Evolutionary conservation across 1,284 basidiomycete genomes (phyloP).

Genomic region (Takashimella koratensis): DNA sequence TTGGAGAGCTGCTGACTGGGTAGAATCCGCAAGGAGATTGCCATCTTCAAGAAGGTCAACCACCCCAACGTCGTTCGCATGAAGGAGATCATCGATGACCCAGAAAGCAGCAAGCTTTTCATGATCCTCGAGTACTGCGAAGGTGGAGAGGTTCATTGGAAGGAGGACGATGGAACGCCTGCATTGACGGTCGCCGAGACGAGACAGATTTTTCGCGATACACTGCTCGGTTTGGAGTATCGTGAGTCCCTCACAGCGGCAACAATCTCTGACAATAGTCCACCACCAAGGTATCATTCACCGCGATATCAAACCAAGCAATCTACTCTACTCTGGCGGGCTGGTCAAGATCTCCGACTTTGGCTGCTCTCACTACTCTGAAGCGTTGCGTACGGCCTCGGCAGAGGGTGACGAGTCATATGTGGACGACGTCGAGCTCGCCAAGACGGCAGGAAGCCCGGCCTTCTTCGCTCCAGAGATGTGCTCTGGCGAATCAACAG

Average conservation of each 20-base stretch:
- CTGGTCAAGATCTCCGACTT: conserved; percentile 98
- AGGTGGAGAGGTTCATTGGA: conserved; percentile 92
- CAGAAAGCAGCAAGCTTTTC: conserved; percentile 82
- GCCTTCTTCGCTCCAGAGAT: conserved; percentile 98
- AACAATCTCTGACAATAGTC: conserved; percentile 54
- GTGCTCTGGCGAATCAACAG: conserved; percentile 55
- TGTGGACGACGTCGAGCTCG: conserved; percentile 80
- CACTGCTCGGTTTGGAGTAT: conserved; percentile 89
- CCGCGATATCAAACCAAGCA: conserved; percentile 98
- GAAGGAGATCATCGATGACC: conserved; percentile 93
- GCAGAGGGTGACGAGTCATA: conserved; percentile 54
- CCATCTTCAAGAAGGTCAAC: conserved; percentile 93
- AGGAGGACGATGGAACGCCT: conserved; percentile 59
- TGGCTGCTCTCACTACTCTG: conserved; percentile 92
- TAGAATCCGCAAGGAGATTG: conserved; percentile 75
- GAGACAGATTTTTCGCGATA: conserved; percentile 82
- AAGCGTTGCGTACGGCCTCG: conserved; percentile 62
- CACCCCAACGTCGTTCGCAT: conserved; percentile 90
- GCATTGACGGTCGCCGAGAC: conserved; percentile 77
- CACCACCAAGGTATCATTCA: conserved; percentile 98
- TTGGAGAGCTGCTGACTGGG: conserved; percentile 23
- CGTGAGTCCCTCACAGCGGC: conserved; percentile 55
- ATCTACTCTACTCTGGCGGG: conserved; percentile 81
- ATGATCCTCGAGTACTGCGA: conserved; percentile 96
- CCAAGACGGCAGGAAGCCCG: conserved; percentile 92